These are phyloP conservation scores for Rossbeevera mucosa DNA, from an alignment of 768 basidiomycete genomes.

Conservation along the genomic window DNA sequence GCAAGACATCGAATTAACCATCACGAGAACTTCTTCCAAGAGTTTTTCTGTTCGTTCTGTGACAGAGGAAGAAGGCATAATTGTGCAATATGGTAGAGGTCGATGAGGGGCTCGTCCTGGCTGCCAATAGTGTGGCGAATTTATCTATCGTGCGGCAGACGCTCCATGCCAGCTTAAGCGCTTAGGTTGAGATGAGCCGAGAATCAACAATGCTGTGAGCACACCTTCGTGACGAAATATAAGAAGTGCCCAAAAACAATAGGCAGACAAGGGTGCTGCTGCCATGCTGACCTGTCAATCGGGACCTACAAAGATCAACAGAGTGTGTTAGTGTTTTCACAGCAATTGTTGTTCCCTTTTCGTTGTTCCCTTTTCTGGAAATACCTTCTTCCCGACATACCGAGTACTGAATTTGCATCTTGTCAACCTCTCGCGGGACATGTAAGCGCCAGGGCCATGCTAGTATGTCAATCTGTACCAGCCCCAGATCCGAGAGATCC, in stretches of 20 bases:
- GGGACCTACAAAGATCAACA: constrained; percentile 16
- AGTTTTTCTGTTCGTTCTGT: background rate
- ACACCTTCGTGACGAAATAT: constrained; percentile 12
- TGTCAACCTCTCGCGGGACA: no score
- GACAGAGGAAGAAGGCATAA: constrained; percentile 7
- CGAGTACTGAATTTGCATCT: no score
- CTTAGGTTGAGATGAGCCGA: background rate
- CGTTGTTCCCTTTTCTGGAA: background rate
- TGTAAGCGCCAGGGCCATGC: no score
- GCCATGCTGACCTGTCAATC: background rate
- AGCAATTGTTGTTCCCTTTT: no score
- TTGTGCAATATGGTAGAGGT: background rate
- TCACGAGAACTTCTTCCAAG: background rate
- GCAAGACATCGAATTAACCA: no score
- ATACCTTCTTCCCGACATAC: no score
- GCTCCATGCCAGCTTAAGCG: background rate
- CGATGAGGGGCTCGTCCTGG: background rate
- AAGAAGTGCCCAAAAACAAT: constrained; percentile 14
- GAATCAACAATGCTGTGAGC: constrained; percentile 2
- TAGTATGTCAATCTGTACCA: no score
- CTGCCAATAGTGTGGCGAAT: background rate
- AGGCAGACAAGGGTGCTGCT: constrained; percentile 1
- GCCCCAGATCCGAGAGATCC: no score
- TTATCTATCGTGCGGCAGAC: constrained; percentile 11
- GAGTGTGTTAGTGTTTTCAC: background rate